These are phyloP conservation scores for Wickerhamomyces sp. DNA, from an alignment of 1,139 yeast genomes.

Conservation along the genomic window DNA sequence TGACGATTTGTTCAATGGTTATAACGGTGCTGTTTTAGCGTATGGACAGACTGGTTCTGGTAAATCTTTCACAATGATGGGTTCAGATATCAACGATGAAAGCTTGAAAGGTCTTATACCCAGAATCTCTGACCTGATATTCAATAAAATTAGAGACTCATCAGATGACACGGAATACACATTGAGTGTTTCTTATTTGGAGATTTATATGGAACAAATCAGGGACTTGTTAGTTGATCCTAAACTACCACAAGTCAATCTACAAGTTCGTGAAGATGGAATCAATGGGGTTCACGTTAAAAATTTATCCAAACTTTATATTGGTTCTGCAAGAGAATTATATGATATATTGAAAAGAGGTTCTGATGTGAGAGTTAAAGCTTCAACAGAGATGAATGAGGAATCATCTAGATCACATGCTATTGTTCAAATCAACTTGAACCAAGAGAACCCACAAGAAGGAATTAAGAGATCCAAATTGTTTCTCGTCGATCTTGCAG, in stretches of 20 bases:
- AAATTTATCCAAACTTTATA: constrained; percentile 59
- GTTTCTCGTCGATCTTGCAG: constrained; percentile 82
- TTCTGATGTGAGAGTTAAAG: constrained; percentile 47
- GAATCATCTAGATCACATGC: constrained; percentile 83
- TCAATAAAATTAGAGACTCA: constrained; percentile 47
- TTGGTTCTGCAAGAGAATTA: constrained; percentile 55
- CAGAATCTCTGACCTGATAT: constrained; percentile 62
- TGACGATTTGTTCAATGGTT: constrained; percentile 73
- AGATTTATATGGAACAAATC: constrained; percentile 75
- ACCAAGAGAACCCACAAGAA: constrained; percentile 50
- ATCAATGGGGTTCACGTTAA: constrained; percentile 65
- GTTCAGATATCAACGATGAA: constrained; percentile 41
- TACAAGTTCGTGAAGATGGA: constrained; percentile 64
- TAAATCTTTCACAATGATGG: constrained; percentile 84
- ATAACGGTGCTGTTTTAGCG: constrained; percentile 79
- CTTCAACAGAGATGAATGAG: constrained; percentile 66
- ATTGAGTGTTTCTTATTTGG: constrained; percentile 72
- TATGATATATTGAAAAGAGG: constrained; percentile 54
- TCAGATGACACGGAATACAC: constrained; percentile 57
- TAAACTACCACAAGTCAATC: constrained; percentile 22
- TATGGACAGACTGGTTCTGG: constrained; percentile 93
- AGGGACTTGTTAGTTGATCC: constrained; percentile 37
- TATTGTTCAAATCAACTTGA: constrained; percentile 61
- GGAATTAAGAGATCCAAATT: constrained; percentile 51
- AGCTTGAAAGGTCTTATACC: constrained; percentile 61